Evolutionary conservation across 768 basidiomycete genomes (phyloP).

Genomic region (Hydnomerulius pinastri): DNA sequence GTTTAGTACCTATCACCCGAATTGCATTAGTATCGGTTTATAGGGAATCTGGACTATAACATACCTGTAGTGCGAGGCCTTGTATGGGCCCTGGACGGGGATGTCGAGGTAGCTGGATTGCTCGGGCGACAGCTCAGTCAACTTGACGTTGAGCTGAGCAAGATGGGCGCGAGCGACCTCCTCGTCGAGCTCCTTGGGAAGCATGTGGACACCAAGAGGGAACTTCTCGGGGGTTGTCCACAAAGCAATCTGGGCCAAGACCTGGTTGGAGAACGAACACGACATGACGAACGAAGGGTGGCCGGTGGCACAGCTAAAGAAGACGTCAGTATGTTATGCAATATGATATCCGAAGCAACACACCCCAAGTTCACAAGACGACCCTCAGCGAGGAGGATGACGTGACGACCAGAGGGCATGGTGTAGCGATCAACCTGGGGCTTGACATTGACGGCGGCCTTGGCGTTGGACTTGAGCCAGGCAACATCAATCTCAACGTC

Average conservation of each 20-base stretch:
- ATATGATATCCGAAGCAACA: conserved; percentile 17
- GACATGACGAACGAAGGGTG: conserved; percentile 99
- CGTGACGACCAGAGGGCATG: conserved; percentile 87
- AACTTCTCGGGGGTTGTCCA: conserved; percentile 93
- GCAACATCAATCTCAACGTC: conserved; percentile 95
- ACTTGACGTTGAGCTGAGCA: conserved; percentile 88
- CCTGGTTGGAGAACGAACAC: conserved; percentile 99
- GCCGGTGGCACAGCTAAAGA: conserved; percentile 84
- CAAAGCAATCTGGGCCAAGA: conserved; percentile 96
- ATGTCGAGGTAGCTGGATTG: conserved; percentile 94
- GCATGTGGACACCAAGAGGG: conserved; percentile 96
- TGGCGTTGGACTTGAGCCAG: conserved; percentile 95
- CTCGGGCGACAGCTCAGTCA: conserved; percentile 69
- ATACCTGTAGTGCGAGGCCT: conserved; percentile 69
- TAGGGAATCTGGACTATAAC: not conserved
- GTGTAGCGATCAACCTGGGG: conserved; percentile 99
- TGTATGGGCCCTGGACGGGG: conserved; percentile 79
- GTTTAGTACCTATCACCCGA: conserved; percentile 30
- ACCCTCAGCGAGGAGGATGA: conserved; percentile 97
- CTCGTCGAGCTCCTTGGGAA: conserved; percentile 98
- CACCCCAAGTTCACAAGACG: conserved; percentile 98
- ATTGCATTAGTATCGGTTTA: conserved; percentile 3
- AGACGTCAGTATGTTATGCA: conserved; percentile 7
- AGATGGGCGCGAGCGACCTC: conserved; percentile 98
- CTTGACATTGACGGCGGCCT: conserved; percentile 85